Conservation (phyloP, 352 stramenopile species). For the Globisporangium sylvaticum region DNA sequence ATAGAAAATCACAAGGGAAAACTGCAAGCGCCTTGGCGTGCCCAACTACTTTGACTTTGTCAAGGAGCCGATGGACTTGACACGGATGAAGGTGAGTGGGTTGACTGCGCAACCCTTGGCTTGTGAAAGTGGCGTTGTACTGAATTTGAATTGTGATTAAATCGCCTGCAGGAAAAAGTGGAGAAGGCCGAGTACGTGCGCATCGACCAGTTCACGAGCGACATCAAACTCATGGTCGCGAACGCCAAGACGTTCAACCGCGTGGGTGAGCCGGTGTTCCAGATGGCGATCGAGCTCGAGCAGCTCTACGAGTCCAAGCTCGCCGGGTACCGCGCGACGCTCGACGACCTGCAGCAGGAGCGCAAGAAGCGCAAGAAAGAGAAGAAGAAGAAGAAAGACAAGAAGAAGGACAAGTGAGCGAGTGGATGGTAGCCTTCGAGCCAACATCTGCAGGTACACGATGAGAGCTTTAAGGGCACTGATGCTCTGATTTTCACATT, state of each 20-base stretch:
- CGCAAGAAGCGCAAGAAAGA: slow-evolving; percentile 88
- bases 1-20: slow-evolving; percentile 79
- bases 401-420: slow-evolving; percentile 83
- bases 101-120: not conserved
- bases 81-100: slow-evolving; percentile 54
- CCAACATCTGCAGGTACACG: no score
- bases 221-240: slow-evolving; percentile 76
- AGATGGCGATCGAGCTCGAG: slow-evolving; percentile 81
- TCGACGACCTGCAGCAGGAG: slow-evolving; percentile 76
- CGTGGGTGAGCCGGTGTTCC: slow-evolving; percentile 72
- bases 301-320: slow-evolving; percentile 75
- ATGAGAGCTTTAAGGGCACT: not conserved
- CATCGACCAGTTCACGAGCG: slow-evolving; percentile 71
- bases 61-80: slow-evolving; percentile 78
- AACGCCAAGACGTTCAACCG: slow-evolving; percentile 87
- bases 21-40: slow-evolving; percentile 79
- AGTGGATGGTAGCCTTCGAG: not conserved
- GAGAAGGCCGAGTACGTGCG: slow-evolving; percentile 69
- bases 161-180: slow-evolving; percentile 44
- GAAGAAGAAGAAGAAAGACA: slow-evolving; percentile 89
- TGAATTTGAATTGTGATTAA: not conserved
- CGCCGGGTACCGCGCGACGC: slow-evolving; percentile 51
- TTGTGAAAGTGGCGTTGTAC: not conserved
- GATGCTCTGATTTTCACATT: not conserved
- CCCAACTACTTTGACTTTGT: slow-evolving; percentile 87